A percentile compares a stretch with the other conserved stretches of the same genome.
phyloP scores from a whole-genome alignment of 192 early-diverging fungal genomes.

The Phlyctochytrium arcticum region DNA sequence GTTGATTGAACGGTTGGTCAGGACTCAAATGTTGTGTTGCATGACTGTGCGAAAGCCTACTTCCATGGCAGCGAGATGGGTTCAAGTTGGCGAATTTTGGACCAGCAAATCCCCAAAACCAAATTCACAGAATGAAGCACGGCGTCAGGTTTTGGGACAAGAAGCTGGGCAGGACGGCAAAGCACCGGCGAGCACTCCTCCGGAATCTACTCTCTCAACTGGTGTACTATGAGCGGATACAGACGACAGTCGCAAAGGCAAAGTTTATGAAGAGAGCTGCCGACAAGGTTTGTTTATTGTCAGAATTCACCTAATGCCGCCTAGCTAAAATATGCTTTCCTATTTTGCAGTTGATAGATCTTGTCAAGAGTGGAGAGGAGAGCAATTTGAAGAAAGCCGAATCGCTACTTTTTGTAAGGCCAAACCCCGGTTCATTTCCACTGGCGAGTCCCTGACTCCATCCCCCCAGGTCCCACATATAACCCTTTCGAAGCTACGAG shows the following conservation, averaged over 20 bases:
- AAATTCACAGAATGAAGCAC: constrained; percentile 40
- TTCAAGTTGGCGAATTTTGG: too few species aligned
- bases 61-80: too few species aligned
- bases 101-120: not conserved
- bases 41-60: too few species aligned
- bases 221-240: constrained; percentile 83
- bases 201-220: constrained; percentile 81
- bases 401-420: constrained; percentile 29
- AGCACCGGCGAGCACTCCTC: constrained; percentile 72
- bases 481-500: constrained; percentile 77
- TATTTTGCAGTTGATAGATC: constrained; percentile 67
- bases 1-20: too few species aligned
- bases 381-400: constrained; percentile 20
- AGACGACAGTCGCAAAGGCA: constrained; percentile 91
- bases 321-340: not conserved
- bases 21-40: too few species aligned
- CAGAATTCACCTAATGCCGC: not conserved
- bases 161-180: constrained; percentile 59
- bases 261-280: constrained; percentile 80
- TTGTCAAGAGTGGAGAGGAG: constrained; percentile 69
- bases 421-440: not conserved
- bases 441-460: not conserved
- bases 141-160: constrained; percentile 39
- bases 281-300: constrained; percentile 66
- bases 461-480: constrained; percentile 54